Evolutionary conservation across 73 alveolate genomes (phyloP), one percentile per base, ranked within the genome.

Genomic region (Durusdinium trenchii): DNA sequence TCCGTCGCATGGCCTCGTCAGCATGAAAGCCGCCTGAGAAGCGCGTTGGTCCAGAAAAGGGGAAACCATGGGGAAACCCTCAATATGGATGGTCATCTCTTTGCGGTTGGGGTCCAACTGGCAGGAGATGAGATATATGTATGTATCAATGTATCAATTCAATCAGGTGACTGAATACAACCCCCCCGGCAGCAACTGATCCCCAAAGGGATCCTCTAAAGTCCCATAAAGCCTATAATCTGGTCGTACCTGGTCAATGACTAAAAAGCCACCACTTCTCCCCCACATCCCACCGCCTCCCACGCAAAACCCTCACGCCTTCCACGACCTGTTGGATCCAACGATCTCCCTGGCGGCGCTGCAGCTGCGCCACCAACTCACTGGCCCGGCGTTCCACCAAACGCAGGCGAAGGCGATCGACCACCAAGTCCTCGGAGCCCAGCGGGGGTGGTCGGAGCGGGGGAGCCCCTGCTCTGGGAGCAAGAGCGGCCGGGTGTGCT

Each of bases 1-100:
- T 85, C 40, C 95, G 95, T 12, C 95, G 95, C 95, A 86, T 86
- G 28, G 95, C 95, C 50, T 86, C 95, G 36, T 86, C 95, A 28
- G 76, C 95, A 45, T 86, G 95, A 47, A 86, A 86, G 48, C 95
- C 95, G 43, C 95, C 95, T 86, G 26, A 42, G 69, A 57, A 23
- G n/a, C n/a, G n/a, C n/a, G n/a, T n/a, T n/a, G n/a, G n/a, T n/a
- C n/a, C n/a, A n/a, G 12, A 57, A 57, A 57, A 57, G 23, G 23
- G 23, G 23, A 23, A 23, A 23, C 23, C 69, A 57, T 16, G 69
- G 23, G 69, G 23, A 57, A 23, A 23, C 69, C 23, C 32, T 57
- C 69, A 57, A 57, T 16, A 16, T 57, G 69, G 69, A 57, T 12
- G 12, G 32, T 57, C 69, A 57, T 16, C 69, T 57, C 23, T 57